Base-by-base conservation (phyloP, 257 asterid species). In the Solanum medicagineum region DNA sequence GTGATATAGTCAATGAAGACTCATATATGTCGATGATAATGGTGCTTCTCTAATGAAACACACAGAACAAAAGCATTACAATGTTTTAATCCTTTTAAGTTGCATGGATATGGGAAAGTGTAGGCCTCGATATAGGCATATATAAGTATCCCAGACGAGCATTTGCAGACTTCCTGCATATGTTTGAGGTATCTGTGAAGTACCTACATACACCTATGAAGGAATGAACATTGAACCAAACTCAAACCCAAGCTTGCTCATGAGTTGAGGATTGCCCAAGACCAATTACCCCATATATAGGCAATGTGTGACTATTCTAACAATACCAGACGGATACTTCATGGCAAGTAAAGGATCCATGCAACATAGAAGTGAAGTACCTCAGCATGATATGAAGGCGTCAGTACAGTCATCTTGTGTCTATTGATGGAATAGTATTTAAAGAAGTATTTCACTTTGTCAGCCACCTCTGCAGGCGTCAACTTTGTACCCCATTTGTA, bases 321-420 rank as follows among this genome's bases (percentile, higher is more conserved):
- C 51, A 69, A 9, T 22, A 49, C 14, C 10, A 24, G 63, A 51
- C 17, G 51, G 26, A 51, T 8, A 51, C 63, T 15, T 51, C 47
- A 79, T 9, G 15, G 49, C 83, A 79, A 51, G 65, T 79, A 53
- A 79, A 5, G 49, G 65, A 79, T 53, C 10, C 83, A 51, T 15
- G 26, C 9, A 79, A 79, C 65, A 83, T 13, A 83, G 77, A 36
- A 26, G 44, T 9, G 71, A 53, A 71, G 83, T 92, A 95, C 98
- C 98, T 95, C 97, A 1, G 97, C 97, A 80, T 93, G 98, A 88
- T 95, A 96, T 19, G 99, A 94, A 83, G 99, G 99, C 20, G 99
- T 96, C 69, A 96, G 85, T 19, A 94, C 95, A 40, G 98, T 95
- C 98, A 95, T 94, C 93, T 96, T 96, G 92, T 95, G 99, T 84